phyloP scores from a whole-genome alignment of 148 eudicot genomes.

The Nyssa sinensis region DNA sequence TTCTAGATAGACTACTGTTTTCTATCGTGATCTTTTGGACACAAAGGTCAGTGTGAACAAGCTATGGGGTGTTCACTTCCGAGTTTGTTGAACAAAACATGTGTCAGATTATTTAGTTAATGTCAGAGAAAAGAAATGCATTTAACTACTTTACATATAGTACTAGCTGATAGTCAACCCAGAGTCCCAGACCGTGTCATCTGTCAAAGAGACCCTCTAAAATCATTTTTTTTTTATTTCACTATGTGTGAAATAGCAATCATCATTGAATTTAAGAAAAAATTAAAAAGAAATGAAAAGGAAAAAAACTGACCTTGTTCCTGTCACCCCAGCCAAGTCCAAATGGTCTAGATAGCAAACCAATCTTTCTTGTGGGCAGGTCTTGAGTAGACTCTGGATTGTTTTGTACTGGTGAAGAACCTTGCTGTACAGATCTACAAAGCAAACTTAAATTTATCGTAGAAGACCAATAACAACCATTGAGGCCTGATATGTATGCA shows the following conservation, averaged over 20 bases:
- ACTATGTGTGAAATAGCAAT: background rate
- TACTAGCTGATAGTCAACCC: background rate
- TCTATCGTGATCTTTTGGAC: no score
- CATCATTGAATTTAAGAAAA: background rate
- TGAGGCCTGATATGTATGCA: background rate
- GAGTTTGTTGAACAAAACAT: no score
- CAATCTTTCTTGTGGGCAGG: constrained; percentile 60
- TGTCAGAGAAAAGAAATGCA: background rate
- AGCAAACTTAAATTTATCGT: constrained; percentile 9
- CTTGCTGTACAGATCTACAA: constrained; percentile 59
- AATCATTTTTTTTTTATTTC: background rate
- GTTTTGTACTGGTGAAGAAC: constrained; percentile 41
- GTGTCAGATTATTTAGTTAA: no score
- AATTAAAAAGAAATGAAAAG: constrained; percentile 9
- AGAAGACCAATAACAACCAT: background rate
- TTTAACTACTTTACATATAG: background rate
- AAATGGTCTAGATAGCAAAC: constrained; percentile 87
- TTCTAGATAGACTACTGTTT: no score
- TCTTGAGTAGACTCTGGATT: constrained; percentile 62
- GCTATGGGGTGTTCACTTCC: no score
- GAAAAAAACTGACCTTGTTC: constrained; percentile 54
- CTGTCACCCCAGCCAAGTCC: constrained; percentile 94
- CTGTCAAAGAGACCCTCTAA: background rate
- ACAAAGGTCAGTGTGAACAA: no score
- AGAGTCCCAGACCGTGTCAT: background rate